Evolutionary conservation across 768 basidiomycete genomes (phyloP), one percentile per base, ranked within the genome.

Genomic region (Russula griseocarnosa): DNA sequence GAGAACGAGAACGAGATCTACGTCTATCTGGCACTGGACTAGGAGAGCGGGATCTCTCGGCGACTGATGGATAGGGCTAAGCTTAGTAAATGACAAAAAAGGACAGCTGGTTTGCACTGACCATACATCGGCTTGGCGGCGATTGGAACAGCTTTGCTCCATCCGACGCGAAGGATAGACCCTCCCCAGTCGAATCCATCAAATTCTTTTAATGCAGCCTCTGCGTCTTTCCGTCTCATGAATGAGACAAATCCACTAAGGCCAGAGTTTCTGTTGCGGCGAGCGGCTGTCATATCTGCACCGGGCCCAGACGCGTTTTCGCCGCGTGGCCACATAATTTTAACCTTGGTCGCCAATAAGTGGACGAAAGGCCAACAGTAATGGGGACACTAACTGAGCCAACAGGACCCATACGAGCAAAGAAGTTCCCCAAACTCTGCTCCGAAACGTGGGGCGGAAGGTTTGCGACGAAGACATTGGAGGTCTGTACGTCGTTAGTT

Each of bases 241-340:
- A 88, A 98, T 0, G 94, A 92, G 22, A 99, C 97, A 71, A 99
- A 99, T 1, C 97, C 97, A 70, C 92, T 94, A 24, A 98, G 79
- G 18, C 92, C 92, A 14, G 86, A 71, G 70, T 81, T 87, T 74
- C 90, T 90, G 55, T 77, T 80, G 54, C 86, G 81, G 49, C 94
- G 82, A 18, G 86, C 81, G 9, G 82, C 75, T 26, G 87, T 88
- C 82, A 92, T 89, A 51, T 91, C 87, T 26, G 85, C 82, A 2
- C 87, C 91, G 54, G 88, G 86, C 34, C 88, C 87, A 7, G 75
- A 67, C 2, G 82, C 79, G 20, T 76, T 81, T 71, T 95, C 93
- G 13, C 86, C 83, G 46, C 96, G 86, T n/a, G 95, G 96, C 94
- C 94, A 98, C 95, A 98, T 98, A 68, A 98, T 86, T 79, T 96